These are phyloP conservation scores for Chaetomium sp. DNA, from an alignment of 2,329 filamentous ascomycete genomes.

Conservation along the genomic window DNA sequence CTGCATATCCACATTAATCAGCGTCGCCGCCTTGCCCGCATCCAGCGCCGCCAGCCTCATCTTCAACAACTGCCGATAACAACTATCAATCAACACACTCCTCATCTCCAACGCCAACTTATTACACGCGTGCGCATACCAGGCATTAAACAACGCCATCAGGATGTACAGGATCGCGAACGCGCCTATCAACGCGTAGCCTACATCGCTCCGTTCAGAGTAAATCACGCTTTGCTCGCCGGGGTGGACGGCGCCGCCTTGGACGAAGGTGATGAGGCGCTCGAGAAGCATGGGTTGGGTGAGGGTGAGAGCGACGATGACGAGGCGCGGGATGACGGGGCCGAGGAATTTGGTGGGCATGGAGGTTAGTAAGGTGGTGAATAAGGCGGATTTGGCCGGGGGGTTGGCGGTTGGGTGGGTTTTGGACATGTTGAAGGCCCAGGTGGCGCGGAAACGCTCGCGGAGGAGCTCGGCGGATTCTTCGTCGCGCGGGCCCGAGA, in stretches of 20 bases:
- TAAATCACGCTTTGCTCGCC: background rate
- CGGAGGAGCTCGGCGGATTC: slow-evolving; percentile 5
- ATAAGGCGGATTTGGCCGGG: slow-evolving; percentile 2
- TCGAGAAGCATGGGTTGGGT: slow-evolving; percentile 11
- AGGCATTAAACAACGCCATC: slow-evolving; percentile 9
- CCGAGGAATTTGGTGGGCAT: slow-evolving; percentile 10
- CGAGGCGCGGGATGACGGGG: slow-evolving; percentile 3
- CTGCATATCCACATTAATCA: slow-evolving; percentile 13
- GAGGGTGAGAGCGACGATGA: slow-evolving; percentile 6
- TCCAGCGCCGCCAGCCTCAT: slow-evolving; percentile 6
- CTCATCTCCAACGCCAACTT: slow-evolving; percentile 10
- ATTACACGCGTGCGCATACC: slow-evolving; percentile 11
- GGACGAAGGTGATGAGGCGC: slow-evolving; percentile 11
- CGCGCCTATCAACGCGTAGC: slow-evolving; percentile 8
- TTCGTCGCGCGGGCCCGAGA: slow-evolving; percentile 9
- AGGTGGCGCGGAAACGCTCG: slow-evolving; percentile 2
- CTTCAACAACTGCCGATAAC: slow-evolving; percentile 9
- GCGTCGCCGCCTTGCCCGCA: slow-evolving; percentile 7
- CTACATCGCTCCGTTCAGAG: slow-evolving; percentile 4
- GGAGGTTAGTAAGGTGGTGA: slow-evolving; percentile 4
- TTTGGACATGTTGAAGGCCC: slow-evolving; percentile 4
- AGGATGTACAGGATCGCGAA: slow-evolving; percentile 7
- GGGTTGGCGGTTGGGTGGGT: background rate
- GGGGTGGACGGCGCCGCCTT: background rate
- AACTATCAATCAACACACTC: slow-evolving; percentile 7